Evolutionary conservation across 371 early-diverging fungal species (phyloP).

Genomic region (Lichtheimia ramosa): DNA sequence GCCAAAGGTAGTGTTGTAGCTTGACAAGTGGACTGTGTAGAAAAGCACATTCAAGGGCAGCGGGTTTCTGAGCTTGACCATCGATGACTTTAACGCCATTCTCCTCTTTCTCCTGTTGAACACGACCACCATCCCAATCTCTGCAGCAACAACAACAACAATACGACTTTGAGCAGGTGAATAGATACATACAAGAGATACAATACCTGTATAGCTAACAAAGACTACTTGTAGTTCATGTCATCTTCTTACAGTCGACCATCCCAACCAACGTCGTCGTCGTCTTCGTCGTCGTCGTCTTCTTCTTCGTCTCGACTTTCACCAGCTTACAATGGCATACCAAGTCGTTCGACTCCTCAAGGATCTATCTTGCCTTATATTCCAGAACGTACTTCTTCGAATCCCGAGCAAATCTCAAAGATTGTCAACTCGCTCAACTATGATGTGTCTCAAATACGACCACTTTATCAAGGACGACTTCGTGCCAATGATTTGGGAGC

Average conservation of each 20-base stretch:
- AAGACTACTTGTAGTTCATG: neutral
- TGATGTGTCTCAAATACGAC: conserved; percentile 11
- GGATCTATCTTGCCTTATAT: conserved; percentile 17
- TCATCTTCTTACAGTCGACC: neutral
- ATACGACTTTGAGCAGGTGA: conserved; percentile 14
- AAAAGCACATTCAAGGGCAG: conserved; percentile 16
- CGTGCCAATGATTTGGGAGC: neutral
- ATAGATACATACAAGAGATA: conserved; percentile 4
- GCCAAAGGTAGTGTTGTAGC: too few relatives aligned
- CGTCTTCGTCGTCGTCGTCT: too few relatives aligned
- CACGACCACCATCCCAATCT: conserved; percentile 21
- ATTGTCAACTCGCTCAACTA: conserved; percentile 17
- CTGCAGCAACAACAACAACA: too few relatives aligned
- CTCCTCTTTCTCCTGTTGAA: conserved; percentile 22
- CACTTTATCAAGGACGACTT: conserved; percentile 1
- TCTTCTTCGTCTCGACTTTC: neutral
- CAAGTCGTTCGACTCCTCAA: neutral
- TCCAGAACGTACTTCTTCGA: conserved; percentile 31
- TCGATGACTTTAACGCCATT: conserved; percentile 14
- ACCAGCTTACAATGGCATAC: neutral
- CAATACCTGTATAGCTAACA: neutral
- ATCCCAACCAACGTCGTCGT: neutral
- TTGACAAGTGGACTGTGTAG: conserved; percentile 3
- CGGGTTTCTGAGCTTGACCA: conserved; percentile 16
- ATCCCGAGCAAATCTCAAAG: conserved; percentile 22